These are phyloP conservation scores for Phytopythium ostracodes DNA, from an alignment of 352 stramenopile genomes.

Conservation along the genomic window DNA sequence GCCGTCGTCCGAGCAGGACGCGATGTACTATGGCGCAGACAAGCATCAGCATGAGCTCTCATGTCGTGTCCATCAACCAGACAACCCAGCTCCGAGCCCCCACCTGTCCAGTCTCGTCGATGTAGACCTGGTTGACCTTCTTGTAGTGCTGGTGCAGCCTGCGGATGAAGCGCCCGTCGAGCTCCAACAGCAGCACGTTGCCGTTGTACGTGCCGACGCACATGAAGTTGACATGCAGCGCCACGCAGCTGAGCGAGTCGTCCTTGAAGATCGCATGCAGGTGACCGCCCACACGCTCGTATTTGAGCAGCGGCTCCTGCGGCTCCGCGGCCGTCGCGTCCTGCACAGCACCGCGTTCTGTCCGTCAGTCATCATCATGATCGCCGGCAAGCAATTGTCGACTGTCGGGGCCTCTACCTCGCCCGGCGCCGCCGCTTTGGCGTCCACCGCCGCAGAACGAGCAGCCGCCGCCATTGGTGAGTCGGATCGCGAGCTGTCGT, in stretches of 20 bases:
- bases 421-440: neutral
- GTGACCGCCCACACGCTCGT: conserved; percentile 80
- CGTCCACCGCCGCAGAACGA: neutral
- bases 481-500: neutral
- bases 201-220: conserved; percentile 76
- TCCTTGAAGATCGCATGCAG: conserved; percentile 87
- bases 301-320: conserved; percentile 80
- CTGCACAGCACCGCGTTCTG: neutral
- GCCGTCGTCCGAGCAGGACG: conserved; percentile 81
- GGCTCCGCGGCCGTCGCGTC: neutral
- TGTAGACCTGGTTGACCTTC: conserved; percentile 83
- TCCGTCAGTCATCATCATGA: neutral
- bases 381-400: neutral
- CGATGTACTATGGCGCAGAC: conserved; percentile 84
- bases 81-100: neutral
- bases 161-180: conserved; percentile 74
- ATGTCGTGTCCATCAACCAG: neutral
- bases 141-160: conserved; percentile 86
- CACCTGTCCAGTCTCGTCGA: conserved; percentile 76
- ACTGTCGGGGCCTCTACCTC: neutral
- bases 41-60: neutral
- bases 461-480: neutral
- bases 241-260: conserved; percentile 79
- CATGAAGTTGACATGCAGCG: conserved; percentile 76
- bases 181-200: conserved; percentile 75